Evolutionary conservation across 164 flowering plant species (phyloP).

Genomic region (Berberis thunbergii): DNA sequence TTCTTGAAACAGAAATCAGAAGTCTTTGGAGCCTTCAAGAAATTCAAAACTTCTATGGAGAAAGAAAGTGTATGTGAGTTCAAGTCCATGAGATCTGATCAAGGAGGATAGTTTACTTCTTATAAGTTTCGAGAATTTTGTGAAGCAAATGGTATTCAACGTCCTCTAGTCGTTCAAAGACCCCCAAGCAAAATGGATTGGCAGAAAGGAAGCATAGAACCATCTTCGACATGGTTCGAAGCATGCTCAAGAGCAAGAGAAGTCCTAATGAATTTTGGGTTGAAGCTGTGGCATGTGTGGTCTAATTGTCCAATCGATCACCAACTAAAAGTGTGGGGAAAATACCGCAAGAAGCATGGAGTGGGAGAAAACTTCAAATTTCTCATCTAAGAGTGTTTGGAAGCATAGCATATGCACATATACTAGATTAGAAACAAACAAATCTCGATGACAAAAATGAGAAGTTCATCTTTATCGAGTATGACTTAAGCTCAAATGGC

Average conservation of each 20-base stretch:
- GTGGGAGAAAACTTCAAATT: conserved; percentile 1
- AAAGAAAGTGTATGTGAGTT: too few species aligned
- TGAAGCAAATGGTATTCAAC: too few species aligned
- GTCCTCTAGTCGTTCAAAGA: background rate
- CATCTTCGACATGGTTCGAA: background rate
- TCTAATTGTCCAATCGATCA: background rate
- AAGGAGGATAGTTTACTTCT: too few species aligned
- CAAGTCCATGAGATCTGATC: too few species aligned
- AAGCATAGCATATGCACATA: conserved; percentile 1
- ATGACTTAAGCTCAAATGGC: background rate
- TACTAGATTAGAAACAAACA: background rate
- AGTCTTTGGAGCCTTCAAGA: too few species aligned
- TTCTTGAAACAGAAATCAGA: too few species aligned
- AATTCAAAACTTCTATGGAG: too few species aligned
- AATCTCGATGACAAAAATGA: conserved; percentile 4
- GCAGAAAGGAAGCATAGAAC: conserved; percentile 1
- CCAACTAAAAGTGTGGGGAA: background rate
- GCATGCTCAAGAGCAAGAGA: conserved; percentile 3
- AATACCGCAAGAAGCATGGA: conserved; percentile 5
- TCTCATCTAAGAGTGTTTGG: background rate
- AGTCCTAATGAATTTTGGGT: conserved; percentile 7
- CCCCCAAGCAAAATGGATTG: conserved; percentile 7
- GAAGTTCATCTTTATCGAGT: background rate
- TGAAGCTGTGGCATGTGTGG: conserved; percentile 6
- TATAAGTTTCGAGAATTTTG: too few species aligned